Evolutionary conservation across 306 rosid genomes (phyloP).

Genomic region (Casuarina glauca): DNA sequence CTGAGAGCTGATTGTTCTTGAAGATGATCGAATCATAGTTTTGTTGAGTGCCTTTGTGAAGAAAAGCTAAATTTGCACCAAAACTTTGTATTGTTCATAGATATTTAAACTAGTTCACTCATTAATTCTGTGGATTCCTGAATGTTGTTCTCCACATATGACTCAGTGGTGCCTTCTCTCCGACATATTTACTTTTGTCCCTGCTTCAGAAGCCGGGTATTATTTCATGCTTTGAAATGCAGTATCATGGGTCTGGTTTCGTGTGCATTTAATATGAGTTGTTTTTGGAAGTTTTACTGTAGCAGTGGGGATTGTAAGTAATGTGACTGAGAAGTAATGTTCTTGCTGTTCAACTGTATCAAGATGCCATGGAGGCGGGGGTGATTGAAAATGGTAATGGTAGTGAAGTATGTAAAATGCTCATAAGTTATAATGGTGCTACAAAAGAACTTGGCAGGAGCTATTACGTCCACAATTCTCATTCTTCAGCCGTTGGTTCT

Average conservation of each 20-base stretch:
- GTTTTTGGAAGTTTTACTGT: background rate
- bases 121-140: background rate
- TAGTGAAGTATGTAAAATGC: background rate
- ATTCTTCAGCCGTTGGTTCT: background rate
- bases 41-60: background rate
- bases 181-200: slow-evolving; percentile 10
- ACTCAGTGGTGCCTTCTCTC: background rate
- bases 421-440: background rate
- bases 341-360: background rate
- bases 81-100: background rate
- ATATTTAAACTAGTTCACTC: background rate
- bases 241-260: background rate
- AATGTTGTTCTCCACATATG: background rate
- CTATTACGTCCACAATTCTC: background rate
- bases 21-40: background rate
- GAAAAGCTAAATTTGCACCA: no score
- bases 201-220: slow-evolving; percentile 12
- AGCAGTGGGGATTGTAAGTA: background rate
- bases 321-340: background rate
- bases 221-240: background rate
- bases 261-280: background rate
- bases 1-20: background rate
- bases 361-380: background rate
- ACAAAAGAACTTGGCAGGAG: background rate
- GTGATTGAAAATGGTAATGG: background rate